These are phyloP conservation scores for Lactifluus rugatus DNA, from an alignment of 768 basidiomycete species.

Conservation along the genomic window DNA sequence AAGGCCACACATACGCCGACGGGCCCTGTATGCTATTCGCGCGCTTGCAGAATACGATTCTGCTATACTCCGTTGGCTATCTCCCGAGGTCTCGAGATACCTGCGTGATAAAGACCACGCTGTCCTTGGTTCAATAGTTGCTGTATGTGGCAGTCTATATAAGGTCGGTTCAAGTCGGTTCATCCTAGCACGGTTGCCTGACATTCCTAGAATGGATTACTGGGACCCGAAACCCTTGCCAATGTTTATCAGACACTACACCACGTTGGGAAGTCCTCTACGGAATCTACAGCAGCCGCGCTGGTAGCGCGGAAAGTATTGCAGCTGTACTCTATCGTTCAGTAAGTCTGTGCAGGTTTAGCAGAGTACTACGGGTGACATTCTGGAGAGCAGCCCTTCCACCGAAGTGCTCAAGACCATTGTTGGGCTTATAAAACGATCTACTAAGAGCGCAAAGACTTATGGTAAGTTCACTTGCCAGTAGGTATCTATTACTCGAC, in stretches of 20 bases:
- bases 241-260: background rate
- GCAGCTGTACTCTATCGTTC: conserved; percentile 5
- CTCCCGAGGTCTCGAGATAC: conserved; percentile 11
- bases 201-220: conserved; percentile 12
- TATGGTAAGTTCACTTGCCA: conserved; percentile 1
- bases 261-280: conserved; percentile 1
- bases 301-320: conserved; percentile 11
- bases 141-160: conserved; percentile 7
- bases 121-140: conserved; percentile 13
- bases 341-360: conserved; percentile 3
- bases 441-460: background rate
- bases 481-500: background rate
- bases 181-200: background rate
- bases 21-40: conserved; percentile 10
- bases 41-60: conserved; percentile 12
- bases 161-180: conserved; percentile 4
- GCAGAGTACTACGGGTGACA: background rate
- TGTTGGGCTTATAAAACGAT: conserved; percentile 13
- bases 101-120: conserved; percentile 14
- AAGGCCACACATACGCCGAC: conserved; percentile 5
- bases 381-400: conserved; percentile 9
- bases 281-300: background rate
- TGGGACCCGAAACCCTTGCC: conserved; percentile 5
- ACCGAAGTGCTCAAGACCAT: conserved; percentile 8
- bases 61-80: conserved; percentile 4